phyloP scores from a whole-genome alignment of 2,329 filamentous ascomycete species.

The Clonostachys chloroleuca region DNA sequence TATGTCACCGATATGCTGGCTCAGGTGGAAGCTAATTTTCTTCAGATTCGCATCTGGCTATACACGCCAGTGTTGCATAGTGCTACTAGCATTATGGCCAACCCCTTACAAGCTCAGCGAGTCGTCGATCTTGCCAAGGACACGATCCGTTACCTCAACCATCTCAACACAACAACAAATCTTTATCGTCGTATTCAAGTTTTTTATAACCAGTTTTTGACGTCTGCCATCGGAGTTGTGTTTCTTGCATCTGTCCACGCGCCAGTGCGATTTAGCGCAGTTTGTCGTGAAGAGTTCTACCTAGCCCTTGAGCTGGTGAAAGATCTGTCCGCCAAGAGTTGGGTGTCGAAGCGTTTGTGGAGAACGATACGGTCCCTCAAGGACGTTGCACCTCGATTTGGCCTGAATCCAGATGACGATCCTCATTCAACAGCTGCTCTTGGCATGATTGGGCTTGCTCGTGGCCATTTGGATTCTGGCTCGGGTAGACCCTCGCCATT shows the following conservation, averaged over 20 bases:
- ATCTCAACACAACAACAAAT: constrained; percentile 67
- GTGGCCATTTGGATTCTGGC: constrained; percentile 22
- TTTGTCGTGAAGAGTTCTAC: constrained; percentile 73
- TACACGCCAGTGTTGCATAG: constrained; percentile 86
- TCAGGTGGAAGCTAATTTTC: constrained; percentile 4
- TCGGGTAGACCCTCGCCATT: constrained; percentile 14
- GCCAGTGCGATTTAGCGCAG: constrained; percentile 63
- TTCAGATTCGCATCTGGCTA: constrained; percentile 73
- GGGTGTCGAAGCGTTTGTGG: constrained; percentile 71
- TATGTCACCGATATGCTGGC: constrained; percentile 11
- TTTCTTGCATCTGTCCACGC: constrained; percentile 75
- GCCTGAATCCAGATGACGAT: constrained; percentile 45
- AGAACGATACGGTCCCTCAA: constrained; percentile 67
- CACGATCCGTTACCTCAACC: constrained; percentile 66
- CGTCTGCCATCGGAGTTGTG: constrained; percentile 69
- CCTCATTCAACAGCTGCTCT: constrained; percentile 46
- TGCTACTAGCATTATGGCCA: constrained; percentile 74
- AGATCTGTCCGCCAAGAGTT: constrained; percentile 66
- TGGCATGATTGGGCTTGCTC: constrained; percentile 51
- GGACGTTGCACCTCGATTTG: constrained; percentile 66
- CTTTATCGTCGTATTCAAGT: constrained; percentile 69
- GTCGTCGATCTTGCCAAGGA: constrained; percentile 74
- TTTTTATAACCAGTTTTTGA: constrained; percentile 78
- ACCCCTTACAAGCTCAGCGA: constrained; percentile 68
- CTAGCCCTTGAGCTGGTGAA: constrained; percentile 72